Base-by-base conservation (phyloP, 352 stramenopile species). In the Globisporangium heterothallicum region DNA sequence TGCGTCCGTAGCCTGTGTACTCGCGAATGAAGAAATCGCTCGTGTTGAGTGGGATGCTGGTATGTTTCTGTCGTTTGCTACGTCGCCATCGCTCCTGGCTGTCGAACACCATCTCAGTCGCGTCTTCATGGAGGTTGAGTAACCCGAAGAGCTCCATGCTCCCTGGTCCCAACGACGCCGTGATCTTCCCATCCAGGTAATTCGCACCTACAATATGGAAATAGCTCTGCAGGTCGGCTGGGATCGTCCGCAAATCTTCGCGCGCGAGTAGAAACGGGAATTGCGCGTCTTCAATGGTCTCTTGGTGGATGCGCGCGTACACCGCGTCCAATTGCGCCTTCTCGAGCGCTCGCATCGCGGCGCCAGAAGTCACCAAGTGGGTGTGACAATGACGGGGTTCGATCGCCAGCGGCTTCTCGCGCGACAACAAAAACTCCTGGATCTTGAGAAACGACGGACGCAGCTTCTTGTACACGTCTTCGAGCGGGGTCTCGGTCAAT, bases 21-120 rank as follows among this genome's bases (percentile, higher is more conserved):
- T 78, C 69, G 16, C 63, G 73, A 5, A 64, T 60, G 64, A 83
- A 86, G 32, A 91, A 86, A 36, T 91, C 80, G 19, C 59, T 84
- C 18, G 53, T 69, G 44, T 88, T 87, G 40, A 91, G 68, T 22
- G 73, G 64, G 19, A 74, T 68, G n/a, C 66, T 72, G 26, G 73
- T 53, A 47, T 84, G 65, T 53, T 79, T 77, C 48, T 78, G 65
- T 18, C 80, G 67, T 43, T 86, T 84, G 21, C 58, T 74, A 40
- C 69, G 77, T 47, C 73, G 70, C 80, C 80, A 91, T 25, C 80
- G 77, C 42, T 88, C 77, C 6, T 72, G 56, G 8, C 72, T 61
- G 48, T 91, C 80, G 38, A 91, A 88, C n/a, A 65, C 59, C 43
- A 91, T 68, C 36, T 70, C 52, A 34, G 60, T 57, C 10, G 61